A percentile compares a stretch with the other conserved stretches of the same genome.
Evolutionary conservation across 108 stramenopile species (phyloP).

Genomic region (Mayamaea pseudoterrestris): DNA sequence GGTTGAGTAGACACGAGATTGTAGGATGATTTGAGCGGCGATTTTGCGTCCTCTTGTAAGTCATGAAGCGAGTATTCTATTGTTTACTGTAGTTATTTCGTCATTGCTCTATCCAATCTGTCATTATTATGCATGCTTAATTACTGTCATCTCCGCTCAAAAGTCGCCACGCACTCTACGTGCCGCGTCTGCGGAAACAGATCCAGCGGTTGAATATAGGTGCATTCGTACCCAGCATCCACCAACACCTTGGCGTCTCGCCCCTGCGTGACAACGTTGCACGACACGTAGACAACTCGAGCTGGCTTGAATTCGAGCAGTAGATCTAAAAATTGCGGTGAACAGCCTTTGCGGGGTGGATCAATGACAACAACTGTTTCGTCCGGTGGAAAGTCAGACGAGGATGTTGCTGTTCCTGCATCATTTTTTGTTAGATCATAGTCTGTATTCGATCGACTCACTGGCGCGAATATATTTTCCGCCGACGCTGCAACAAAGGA

Average conservation of each 20-base stretch:
- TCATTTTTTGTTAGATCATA: too few species aligned
- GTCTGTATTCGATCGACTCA: too few species aligned
- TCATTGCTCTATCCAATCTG: too few species aligned
- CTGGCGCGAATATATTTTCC: constrained; percentile 80
- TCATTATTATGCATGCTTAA: too few species aligned
- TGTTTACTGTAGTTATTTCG: too few species aligned
- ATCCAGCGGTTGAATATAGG: constrained; percentile 87
- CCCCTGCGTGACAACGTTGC: constrained; percentile 93
- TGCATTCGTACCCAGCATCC: constrained; percentile 64
- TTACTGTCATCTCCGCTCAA: constrained; percentile 34
- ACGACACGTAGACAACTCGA: constrained; percentile 91
- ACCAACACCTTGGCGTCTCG: constrained; percentile 84
- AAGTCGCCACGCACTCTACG: constrained; percentile 92
- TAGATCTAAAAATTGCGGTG: constrained; percentile 82
- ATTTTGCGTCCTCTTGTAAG: too few species aligned
- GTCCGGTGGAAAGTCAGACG: constrained; percentile 62
- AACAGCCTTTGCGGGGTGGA: constrained; percentile 93
- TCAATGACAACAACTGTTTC: constrained; percentile 91
- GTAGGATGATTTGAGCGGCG: too few species aligned
- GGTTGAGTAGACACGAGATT: constrained; percentile 53
- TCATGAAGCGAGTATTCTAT: too few species aligned
- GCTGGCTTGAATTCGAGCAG: constrained; percentile 74
- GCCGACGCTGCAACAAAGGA: constrained; percentile 81
- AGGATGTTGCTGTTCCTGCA: too few species aligned
- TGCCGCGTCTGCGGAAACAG: constrained; percentile 94